These are phyloP conservation scores for Drechmeria coniospora DNA, from an alignment of 2,329 filamentous ascomycete species.

Conservation along the genomic window DNA sequence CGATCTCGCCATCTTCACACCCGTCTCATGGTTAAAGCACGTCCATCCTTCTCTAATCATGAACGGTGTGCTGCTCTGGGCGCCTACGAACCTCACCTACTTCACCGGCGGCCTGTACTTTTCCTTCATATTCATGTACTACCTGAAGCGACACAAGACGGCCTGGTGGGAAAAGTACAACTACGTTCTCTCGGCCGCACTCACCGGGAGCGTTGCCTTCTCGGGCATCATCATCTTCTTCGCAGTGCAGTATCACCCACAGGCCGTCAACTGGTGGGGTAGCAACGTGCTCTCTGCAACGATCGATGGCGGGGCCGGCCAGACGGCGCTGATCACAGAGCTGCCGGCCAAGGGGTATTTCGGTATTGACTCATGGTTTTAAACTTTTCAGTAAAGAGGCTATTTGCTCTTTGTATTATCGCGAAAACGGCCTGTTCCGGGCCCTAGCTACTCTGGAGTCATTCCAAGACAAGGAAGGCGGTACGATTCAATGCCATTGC, in stretches of 20 bases:
- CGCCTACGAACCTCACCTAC: conserved; percentile 26
- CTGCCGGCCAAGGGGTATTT: conserved; percentile 5
- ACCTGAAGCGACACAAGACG: conserved; percentile 15
- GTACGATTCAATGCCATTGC: no score
- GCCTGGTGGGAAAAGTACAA: conserved; percentile 31
- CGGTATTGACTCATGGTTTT: conserved; percentile 4
- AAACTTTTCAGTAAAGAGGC: no score
- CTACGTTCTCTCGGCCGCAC: conserved; percentile 24
- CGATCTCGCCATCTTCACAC: conserved; percentile 6
- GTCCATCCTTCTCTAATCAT: conserved; percentile 25
- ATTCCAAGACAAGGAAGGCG: no score
- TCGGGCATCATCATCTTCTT: conserved; percentile 27
- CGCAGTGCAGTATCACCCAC: conserved; percentile 21
- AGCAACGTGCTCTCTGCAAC: conserved; percentile 11
- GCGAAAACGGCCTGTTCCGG: no score
- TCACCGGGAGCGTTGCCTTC: conserved; percentile 24
- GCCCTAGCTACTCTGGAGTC: no score
- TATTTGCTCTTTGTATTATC: no score
- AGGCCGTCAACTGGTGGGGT: conserved; percentile 26
- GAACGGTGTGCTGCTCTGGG: conserved; percentile 25
- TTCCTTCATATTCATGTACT: conserved; percentile 26
- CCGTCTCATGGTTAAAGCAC: conserved; percentile 16
- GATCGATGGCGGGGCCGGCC: conserved; percentile 7
- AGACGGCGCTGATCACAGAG: conserved; percentile 1
- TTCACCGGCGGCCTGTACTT: conserved; percentile 25